Evolutionary conservation across 768 basidiomycete genomes (phyloP).

Genomic region (Ramaria sp.): DNA sequence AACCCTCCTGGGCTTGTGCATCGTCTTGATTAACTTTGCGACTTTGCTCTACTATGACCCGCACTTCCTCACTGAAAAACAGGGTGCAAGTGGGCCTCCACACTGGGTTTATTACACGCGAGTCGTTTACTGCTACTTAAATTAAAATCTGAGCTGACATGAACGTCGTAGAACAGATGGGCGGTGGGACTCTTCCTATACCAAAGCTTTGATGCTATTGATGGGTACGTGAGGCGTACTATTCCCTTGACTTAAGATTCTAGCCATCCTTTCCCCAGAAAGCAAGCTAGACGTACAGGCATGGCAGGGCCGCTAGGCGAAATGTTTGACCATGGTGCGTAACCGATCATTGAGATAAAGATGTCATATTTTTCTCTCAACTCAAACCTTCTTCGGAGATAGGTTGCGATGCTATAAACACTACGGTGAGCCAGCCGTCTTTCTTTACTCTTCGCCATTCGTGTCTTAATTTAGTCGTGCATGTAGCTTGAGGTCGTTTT

Average conservation of each 20-base stretch:
- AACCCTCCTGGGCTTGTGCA: slow-evolving; percentile 71
- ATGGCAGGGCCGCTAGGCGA: slow-evolving; percentile 98
- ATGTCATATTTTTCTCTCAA: not conserved
- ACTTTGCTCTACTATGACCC: slow-evolving; percentile 83
- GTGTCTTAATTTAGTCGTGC: not conserved
- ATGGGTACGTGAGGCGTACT: slow-evolving; percentile 47
- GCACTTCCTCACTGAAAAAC: slow-evolving; percentile 55
- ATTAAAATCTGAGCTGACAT: not conserved
- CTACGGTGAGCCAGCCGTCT: slow-evolving; percentile 47
- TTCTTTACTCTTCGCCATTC: not conserved
- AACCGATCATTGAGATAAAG: not conserved
- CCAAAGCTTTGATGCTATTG: slow-evolving; percentile 82
- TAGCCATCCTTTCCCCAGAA: slow-evolving; percentile 35
- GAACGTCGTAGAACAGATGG: slow-evolving; percentile 43
- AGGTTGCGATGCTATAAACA: slow-evolving; percentile 93
- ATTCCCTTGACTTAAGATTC: not conserved
- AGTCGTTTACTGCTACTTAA: slow-evolving; percentile 19
- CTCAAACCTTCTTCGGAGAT: not conserved
- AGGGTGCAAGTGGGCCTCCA: slow-evolving; percentile 51
- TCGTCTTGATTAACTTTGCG: slow-evolving; percentile 76
- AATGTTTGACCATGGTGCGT: slow-evolving; percentile 92
- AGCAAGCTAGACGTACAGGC: slow-evolving; percentile 90
- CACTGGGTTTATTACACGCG: slow-evolving; percentile 89
- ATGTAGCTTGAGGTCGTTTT: slow-evolving; percentile 79
- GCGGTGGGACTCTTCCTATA: slow-evolving; percentile 83